Evolutionary conservation across 176 grass and related monocot species (phyloP).

Genomic region (Coix lacrymajobi): DNA sequence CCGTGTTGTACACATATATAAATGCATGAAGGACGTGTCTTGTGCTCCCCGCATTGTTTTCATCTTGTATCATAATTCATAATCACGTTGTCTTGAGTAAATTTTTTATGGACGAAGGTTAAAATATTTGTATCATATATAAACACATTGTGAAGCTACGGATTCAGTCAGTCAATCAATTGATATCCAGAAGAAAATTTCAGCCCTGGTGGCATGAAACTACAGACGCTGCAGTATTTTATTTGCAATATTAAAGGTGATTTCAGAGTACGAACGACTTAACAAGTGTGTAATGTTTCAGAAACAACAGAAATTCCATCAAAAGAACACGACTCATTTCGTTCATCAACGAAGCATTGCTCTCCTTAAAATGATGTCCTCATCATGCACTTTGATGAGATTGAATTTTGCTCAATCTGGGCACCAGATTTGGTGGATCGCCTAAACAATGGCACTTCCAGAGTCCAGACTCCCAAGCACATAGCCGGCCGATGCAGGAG

Average conservation of each 20-base stretch:
- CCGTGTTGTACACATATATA: conserved; percentile 20
- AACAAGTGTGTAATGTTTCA: not conserved
- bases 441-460: not conserved
- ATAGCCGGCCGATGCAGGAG: not conserved
- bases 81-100: not conserved
- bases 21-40: not conserved
- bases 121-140: not conserved
- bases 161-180: not conserved
- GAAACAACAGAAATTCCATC: not conserved
- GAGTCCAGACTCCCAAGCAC: not conserved
- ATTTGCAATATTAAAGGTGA: not conserved
- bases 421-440: not conserved
- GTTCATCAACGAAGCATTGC: not conserved
- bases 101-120: not conserved
- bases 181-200: not conserved
- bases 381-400: not conserved
- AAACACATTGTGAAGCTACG: not conserved
- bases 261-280: not conserved
- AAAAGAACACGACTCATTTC: not conserved
- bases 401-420: not conserved
- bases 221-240: not conserved
- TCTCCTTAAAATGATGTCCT: not conserved
- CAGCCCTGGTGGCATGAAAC: not conserved
- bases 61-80: not conserved
- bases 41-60: not conserved